These are phyloP conservation scores for Leishmania arabica DNA, from an alignment of 208 protist species.

Conservation along the genomic window DNA sequence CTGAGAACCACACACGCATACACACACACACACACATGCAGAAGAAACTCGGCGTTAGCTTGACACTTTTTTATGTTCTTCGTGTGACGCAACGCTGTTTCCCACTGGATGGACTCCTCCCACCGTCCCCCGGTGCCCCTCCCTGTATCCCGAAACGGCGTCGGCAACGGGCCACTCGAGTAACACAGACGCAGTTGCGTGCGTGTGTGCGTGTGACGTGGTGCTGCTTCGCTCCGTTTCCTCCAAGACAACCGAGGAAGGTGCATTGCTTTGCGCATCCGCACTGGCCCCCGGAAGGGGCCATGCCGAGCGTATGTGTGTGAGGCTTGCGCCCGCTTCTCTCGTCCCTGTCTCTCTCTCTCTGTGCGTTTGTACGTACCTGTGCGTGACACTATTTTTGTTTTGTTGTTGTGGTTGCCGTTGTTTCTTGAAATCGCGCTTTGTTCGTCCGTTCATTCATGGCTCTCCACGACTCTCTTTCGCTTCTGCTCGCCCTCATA, in stretches of 20 bases:
- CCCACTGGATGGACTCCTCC: neutral
- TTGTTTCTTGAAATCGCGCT: neutral
- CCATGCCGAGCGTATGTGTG: neutral
- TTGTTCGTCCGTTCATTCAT: neutral
- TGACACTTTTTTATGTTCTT: neutral
- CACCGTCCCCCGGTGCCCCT: neutral
- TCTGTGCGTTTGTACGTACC: neutral
- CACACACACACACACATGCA: neutral
- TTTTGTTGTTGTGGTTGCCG: neutral
- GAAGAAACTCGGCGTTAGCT: neutral
- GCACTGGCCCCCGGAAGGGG: neutral
- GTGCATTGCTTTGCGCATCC: neutral
- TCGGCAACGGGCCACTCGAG: neutral
- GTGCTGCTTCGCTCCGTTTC: neutral
- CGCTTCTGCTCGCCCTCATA: neutral
- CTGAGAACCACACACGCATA: neutral
- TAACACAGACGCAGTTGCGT: neutral
- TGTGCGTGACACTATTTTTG: neutral
- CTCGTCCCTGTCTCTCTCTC: neutral
- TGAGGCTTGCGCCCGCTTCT: neutral
- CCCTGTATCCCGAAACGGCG: neutral
- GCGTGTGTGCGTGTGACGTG: neutral
- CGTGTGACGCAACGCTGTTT: neutral
- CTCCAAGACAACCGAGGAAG: neutral
- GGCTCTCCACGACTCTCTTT: neutral